Base-by-base conservation (phyloP, 495 filamentous ascomycete genomes). In the Staphylotrichum longicolle region DNA sequence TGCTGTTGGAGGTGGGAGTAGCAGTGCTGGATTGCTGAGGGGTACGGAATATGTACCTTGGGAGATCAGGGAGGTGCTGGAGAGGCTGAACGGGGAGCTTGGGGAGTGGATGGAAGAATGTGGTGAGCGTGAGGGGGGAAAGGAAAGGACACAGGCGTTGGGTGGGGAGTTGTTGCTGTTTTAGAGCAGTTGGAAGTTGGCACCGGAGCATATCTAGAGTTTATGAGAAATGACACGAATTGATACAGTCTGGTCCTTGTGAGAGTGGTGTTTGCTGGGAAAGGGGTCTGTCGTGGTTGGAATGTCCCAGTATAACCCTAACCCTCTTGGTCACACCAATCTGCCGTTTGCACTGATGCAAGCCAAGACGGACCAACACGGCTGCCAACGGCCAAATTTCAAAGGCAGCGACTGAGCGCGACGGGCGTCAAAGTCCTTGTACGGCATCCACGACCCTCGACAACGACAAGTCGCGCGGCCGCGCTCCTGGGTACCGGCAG, bases 31-130 rank as follows among this genome's bases (percentile, higher is more conserved):
- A 1, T 57, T 53, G 14, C 53, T 57, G 30, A 66, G 71, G 37
- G 72, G 75, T 49, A 70, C 68, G 32, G 54, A 2, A 8, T 60
- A 68, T 41, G 60, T 55, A 4, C 66, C 63, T 41, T 73, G 72
- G 70, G 47, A 61, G 8, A 32, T 14, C 42, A 68, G 48, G 47
- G 60, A 46, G 39, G 57, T 75, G 40, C 47, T 72, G 47, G 47
- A 56, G 52, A 57, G 34, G 45, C 57, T 73, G 20, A 39, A 58
- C 27, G 65, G 37, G 4, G 54, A 63, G 63, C 52, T 69, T 14
- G 58, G 33, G 34, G 63, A 42, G 7, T 77, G 75, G 74, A 70
- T 27, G 20, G 20, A 27, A 27, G 20, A 27, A 27, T 27, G 20
- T 66, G 55, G 40, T 72, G 50, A 55, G 60, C 11, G 34, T 12